Evolutionary conservation across 1,284 basidiomycete species (phyloP), one percentile per base, ranked within the genome.

Genomic region (Sporisorium graminicola): DNA sequence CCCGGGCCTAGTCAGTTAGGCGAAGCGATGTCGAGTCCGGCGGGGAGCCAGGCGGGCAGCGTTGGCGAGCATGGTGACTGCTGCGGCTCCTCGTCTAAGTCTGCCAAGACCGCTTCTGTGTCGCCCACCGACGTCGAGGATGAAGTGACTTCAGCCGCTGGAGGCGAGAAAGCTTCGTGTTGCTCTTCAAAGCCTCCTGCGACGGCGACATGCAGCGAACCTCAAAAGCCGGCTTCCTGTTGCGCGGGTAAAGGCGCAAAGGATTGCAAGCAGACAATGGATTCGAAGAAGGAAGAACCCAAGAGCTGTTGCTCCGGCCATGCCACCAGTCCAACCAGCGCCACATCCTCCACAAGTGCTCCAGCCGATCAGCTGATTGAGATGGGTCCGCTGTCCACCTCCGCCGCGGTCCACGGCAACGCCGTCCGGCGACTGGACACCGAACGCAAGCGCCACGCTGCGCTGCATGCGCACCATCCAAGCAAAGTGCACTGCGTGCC

Each of bases 401-500:
- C 70, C 9, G 59, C 60, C 18, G 56, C 65, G 0, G 29, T 67
- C 29, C 52, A 55, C 12, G 64, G 60, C 43, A 44, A 40, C n/a
- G 24, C n/a, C 10, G 24, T 16, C 6, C 20, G 43, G 1, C 20
- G 22, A 3, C 52, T 63, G 31, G 64, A 73, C 22, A 29, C 3
- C n/a, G 59, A 67, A 43, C 40, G 57, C 35, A 58, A 59, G 35
- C 59, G 51, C 1, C 66, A 63, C 26, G 58, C 61, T 4, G 66
- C 55, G 5, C 12, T 52, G 2, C 69, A 72, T 18, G 29, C 59
- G 14, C 69, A 70, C n/a, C 68, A 65, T 20, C 74, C 69, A 2
- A 58, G 67, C 71, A 79, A 78, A 56, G 83, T 85, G 26, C 80
- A 85, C 55, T 85, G 84, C 63, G 83, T 85, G 3, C 84, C 84